Percentiles rank a stretch among this genome's conserved stretches.
Evolutionary conservation across 2,329 filamentous ascomycete species (phyloP).

Genomic region (Aspergillus ruber): DNA sequence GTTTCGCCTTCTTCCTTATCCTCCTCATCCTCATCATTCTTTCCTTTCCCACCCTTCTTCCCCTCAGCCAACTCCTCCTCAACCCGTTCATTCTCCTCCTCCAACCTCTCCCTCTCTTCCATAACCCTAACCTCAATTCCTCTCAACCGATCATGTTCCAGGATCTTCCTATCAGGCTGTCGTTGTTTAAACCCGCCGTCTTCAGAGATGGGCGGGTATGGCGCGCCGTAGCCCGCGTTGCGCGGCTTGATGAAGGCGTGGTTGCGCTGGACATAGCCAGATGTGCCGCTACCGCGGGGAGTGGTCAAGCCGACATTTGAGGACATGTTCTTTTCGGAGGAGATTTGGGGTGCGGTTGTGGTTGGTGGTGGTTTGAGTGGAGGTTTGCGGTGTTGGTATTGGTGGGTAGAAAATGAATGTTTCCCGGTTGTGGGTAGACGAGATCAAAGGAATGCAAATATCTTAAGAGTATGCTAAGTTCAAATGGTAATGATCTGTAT

Average conservation of each 20-base stretch:
- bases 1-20: slow-evolving; percentile 5
- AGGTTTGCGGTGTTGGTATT: neutral
- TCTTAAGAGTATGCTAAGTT: too few relatives aligned
- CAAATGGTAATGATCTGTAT: too few relatives aligned
- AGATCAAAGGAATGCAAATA: too few relatives aligned
- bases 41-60: slow-evolving; percentile 69
- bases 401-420: neutral
- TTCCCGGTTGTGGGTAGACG: too few relatives aligned
- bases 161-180: slow-evolving; percentile 82
- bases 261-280: slow-evolving; percentile 96
- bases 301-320: slow-evolving; percentile 96
- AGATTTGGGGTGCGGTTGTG: neutral
- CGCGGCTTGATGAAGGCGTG: slow-evolving; percentile 80
- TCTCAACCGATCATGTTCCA: slow-evolving; percentile 88
- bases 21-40: slow-evolving; percentile 6
- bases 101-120: slow-evolving; percentile 81
- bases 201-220: slow-evolving; percentile 54
- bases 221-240: slow-evolving; percentile 60
- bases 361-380: neutral
- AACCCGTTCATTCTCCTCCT: slow-evolving; percentile 64
- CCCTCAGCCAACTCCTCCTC: slow-evolving; percentile 60
- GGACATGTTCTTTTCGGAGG: slow-evolving; percentile 59
- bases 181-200: slow-evolving; percentile 58
- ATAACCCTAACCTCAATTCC: slow-evolving; percentile 91
- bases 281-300: slow-evolving; percentile 89